A percentile compares a stretch with the other conserved stretches of the same genome.
Conservation (phyloP, 1,284 basidiomycete species). For the Ceratobasidium papillatum region DNA sequence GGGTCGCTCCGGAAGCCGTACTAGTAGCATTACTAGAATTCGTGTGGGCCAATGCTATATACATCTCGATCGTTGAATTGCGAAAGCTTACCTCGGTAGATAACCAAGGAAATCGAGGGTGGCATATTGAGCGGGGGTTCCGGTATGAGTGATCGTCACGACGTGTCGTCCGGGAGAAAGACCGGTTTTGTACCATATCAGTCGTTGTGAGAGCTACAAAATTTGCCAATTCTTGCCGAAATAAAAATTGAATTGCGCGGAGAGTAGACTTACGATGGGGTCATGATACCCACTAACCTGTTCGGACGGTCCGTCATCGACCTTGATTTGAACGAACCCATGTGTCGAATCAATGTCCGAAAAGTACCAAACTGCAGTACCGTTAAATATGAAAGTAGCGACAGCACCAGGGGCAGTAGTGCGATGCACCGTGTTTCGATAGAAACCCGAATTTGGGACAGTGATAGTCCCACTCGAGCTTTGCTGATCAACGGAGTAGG, state of each 20-base stretch:
- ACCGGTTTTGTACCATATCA: conserved; percentile 21
- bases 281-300: neutral
- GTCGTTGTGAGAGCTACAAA: conserved; percentile 5
- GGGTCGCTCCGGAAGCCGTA: neutral
- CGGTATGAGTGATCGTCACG: conserved; percentile 18
- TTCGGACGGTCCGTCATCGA: conserved; percentile 1
- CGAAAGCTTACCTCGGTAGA: conserved; percentile 19
- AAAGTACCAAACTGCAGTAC: conserved; percentile 31
- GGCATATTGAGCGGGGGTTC: neutral
- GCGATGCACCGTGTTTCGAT: neutral
- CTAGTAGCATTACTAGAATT: neutral
- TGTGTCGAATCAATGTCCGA: conserved; percentile 3
- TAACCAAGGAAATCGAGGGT: conserved; percentile 26
- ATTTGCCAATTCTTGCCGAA: no score
- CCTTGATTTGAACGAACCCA: neutral
- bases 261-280: neutral
- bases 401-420: neutral
- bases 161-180: neutral
- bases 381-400: conserved; percentile 14
- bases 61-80: no score
- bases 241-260: no score
- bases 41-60: no score
- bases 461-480: neutral
- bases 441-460: neutral
- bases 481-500: neutral